Conservation (phyloP, 1,139 yeast genomes). For the Hansenula lynferdii region DNA sequence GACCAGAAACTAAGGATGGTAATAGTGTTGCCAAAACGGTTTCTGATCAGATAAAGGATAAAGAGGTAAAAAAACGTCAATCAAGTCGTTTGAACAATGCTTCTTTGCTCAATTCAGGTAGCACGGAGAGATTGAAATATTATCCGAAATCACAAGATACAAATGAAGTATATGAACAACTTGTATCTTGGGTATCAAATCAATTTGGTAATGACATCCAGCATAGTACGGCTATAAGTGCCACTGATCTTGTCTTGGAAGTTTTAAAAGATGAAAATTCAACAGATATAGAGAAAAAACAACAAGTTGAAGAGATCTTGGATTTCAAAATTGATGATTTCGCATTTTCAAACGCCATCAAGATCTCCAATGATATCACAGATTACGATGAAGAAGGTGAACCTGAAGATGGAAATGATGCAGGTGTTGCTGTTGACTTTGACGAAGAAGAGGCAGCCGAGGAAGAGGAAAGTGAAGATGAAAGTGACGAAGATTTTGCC, state of each 20-base stretch:
- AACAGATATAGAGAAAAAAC: conserved; percentile 37
- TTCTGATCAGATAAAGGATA: conserved; percentile 13
- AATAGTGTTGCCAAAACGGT: conserved; percentile 21
- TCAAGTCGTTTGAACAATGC: conserved; percentile 9
- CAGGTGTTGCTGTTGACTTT: conserved; percentile 33
- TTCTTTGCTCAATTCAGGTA: conserved; percentile 28
- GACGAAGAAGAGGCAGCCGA: conserved; percentile 35
- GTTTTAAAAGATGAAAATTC: conserved; percentile 45
- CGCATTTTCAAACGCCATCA: conserved; percentile 48
- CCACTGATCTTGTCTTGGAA: conserved; percentile 63
- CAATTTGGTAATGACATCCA: conserved; percentile 52
- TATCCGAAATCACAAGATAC: conserved; percentile 47
- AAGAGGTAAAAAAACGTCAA: conserved; percentile 9
- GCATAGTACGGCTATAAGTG: conserved; percentile 47
- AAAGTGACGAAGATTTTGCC: conserved; percentile 17
- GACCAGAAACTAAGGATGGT: conserved; percentile 10
- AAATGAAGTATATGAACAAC: conserved; percentile 36
- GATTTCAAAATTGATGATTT: conserved; percentile 39
- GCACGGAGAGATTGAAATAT: conserved; percentile 39
- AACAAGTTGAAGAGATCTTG: conserved; percentile 42
- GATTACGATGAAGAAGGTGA: conserved; percentile 39
- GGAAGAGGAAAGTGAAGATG: conserved; percentile 18
- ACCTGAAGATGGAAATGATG: conserved; percentile 23
- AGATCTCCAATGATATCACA: conserved; percentile 48
- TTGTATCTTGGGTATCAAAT: conserved; percentile 45